A percentile compares a stretch with the other conserved stretches of the same genome.
phyloP scores from a whole-genome alignment of 2,329 filamentous ascomycete species.

The Rhinocladiella similis region DNA sequence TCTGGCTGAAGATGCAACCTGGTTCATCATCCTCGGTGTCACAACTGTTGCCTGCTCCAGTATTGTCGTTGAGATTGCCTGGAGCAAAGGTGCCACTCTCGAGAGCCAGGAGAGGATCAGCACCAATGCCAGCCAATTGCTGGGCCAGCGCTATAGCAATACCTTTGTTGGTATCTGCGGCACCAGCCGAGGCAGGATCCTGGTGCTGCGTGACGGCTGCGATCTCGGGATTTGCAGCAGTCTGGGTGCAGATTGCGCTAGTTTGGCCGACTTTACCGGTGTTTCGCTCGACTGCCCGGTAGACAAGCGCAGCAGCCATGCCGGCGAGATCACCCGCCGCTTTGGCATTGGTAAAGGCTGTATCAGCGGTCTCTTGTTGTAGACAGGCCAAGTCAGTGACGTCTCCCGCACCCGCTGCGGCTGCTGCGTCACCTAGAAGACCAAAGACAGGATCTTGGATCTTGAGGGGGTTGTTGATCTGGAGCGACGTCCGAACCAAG shows the following conservation, averaged over 20 bases:
- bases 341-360: constrained; percentile 62
- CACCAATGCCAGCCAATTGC: constrained; percentile 63
- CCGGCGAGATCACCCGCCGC: constrained; percentile 52
- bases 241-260: constrained; percentile 58
- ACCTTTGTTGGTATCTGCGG: constrained; percentile 60
- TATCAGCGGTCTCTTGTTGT: constrained; percentile 58
- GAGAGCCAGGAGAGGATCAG: constrained; percentile 63
- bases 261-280: constrained; percentile 57
- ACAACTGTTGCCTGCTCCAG: constrained; percentile 54
- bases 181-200: constrained; percentile 62
- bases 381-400: constrained; percentile 58
- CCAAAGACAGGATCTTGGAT: constrained; percentile 54
- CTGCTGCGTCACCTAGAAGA: constrained; percentile 55
- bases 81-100: constrained; percentile 64
- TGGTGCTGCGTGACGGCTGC: constrained; percentile 65
- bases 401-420: constrained; percentile 46
- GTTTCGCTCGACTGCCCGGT: constrained; percentile 60
- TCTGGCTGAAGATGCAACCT: constrained; percentile 57
- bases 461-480: constrained; percentile 48
- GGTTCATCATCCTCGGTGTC: constrained; percentile 48
- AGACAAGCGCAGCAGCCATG: constrained; percentile 57
- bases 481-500: constrained; percentile 46
- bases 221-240: constrained; percentile 66
- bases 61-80: constrained; percentile 54
- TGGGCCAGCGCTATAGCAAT: constrained; percentile 60